These are phyloP conservation scores for Paracoccidioides brasiliensis DNA, from an alignment of 2,329 filamentous ascomycete genomes.

Conservation along the genomic window DNA sequence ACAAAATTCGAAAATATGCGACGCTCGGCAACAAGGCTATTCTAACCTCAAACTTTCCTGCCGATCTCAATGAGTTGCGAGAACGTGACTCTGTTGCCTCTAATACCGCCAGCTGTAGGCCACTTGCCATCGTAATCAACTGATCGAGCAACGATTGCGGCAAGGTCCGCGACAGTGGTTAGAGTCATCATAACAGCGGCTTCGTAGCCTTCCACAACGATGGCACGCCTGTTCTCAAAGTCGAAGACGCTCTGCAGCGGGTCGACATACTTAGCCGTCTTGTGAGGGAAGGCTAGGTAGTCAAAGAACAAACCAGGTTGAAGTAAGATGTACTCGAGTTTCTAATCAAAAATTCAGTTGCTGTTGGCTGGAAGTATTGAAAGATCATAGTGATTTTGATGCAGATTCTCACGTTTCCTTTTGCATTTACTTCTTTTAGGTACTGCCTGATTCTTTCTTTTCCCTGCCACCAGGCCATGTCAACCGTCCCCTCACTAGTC, in stretches of 20 bases:
- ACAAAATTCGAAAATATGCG: neutral
- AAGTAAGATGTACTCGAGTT: constrained; percentile 44
- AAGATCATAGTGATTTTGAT: neutral
- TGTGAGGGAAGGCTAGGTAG: constrained; percentile 39
- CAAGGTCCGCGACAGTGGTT: constrained; percentile 25
- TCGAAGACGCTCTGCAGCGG: constrained; percentile 22
- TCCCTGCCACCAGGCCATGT: constrained; percentile 36
- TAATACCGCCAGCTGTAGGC: constrained; percentile 28
- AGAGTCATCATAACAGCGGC: constrained; percentile 21
- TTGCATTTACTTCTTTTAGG: constrained; percentile 38
- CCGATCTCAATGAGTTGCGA: constrained; percentile 21
- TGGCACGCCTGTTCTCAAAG: constrained; percentile 21
- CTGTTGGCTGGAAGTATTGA: neutral
- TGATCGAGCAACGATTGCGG: constrained; percentile 22
- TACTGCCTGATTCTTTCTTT: constrained; percentile 40
- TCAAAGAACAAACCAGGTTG: constrained; percentile 43
- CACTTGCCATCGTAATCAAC: constrained; percentile 29
- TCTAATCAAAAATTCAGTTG: constrained; percentile 20
- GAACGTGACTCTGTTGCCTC: constrained; percentile 19
- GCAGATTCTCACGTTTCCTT: constrained; percentile 25
- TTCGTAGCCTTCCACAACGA: constrained; percentile 20
- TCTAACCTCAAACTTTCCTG: constrained; percentile 20
- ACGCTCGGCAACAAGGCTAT: constrained; percentile 2
- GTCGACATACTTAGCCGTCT: constrained; percentile 22
- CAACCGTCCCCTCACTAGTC: constrained; percentile 17